Evolutionary conservation across 169 alveolate genomes (phyloP), one percentile per base, ranked within the genome.

Genomic region (Eimeria mitis): DNA sequence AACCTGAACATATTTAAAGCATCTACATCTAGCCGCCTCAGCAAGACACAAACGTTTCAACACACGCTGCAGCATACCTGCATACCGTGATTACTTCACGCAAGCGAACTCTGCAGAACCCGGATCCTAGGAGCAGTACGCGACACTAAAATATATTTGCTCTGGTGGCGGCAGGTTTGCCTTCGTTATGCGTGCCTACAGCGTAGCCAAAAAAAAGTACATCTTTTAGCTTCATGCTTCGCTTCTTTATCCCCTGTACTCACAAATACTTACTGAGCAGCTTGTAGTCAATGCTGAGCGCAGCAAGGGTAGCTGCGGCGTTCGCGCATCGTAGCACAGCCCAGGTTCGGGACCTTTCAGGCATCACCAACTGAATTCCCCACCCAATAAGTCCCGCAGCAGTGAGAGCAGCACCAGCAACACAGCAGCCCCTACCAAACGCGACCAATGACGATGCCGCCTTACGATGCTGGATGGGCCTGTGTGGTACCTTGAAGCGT

Each of bases 211-310:
- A 23, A 14, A 37, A 7, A 14, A 40, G 19, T 73, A 4, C 56
- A 21, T 2, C 68, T 8, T n/a, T 44, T 49, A 25, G 47, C 1
- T 79, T 19, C 21, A 31, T 9, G 16, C 28, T 5, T 42, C 21
- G 8, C 54, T 31, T 19, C n/a, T 2, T 31, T 37, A 5, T 21
- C 87, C 42, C 40, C 78, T 37, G 54, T 21, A 37, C 73, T 4
- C 61, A 37, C 81, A 19, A 9, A n/a, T 31, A 65, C 95, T 89
- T 31, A 89, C 95, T 87, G 68, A 75, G 79, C 28, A 89, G 21
- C 68, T 89, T 89, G 89, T 89, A 89, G 89, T 89, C 95, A 21
- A 89, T 54, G 95, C 95, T 85, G 52, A 85, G 92, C 21, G 92
- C 92, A 61, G 79, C 92, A 21, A 85, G 79, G 63, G 81, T 37